Percentiles rank a stretch among this genome's conserved stretches.
Conservation (phyloP, 179 eudicot species). For the Beta corolliflora region DNA sequence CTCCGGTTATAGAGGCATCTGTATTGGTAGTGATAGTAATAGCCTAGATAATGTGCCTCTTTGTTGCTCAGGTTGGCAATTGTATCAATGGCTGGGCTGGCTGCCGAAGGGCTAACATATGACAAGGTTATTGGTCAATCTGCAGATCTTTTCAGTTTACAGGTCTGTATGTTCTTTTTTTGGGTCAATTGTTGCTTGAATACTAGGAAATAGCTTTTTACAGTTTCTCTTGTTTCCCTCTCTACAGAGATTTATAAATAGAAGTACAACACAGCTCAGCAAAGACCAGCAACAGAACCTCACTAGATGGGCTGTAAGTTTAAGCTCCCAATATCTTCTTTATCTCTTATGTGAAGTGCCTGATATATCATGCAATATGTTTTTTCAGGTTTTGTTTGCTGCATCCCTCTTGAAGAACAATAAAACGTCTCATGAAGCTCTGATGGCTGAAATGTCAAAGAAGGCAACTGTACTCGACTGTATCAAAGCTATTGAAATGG, state of each 20-base stretch:
- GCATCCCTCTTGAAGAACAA: slow-evolving; percentile 80
- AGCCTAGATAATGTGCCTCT: neutral
- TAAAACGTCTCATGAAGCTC: slow-evolving; percentile 69
- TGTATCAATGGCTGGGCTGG: slow-evolving; percentile 95
- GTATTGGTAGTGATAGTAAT: neutral
- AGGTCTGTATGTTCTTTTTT: slow-evolving; percentile 43
- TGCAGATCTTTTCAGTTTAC: slow-evolving; percentile 92
- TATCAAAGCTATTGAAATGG: slow-evolving; percentile 81
- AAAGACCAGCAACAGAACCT: slow-evolving; percentile 91
- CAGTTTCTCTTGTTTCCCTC: slow-evolving; percentile 1
- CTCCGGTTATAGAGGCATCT: neutral
- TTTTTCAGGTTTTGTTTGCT: slow-evolving; percentile 71
- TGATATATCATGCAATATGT: neutral
- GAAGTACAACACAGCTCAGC: slow-evolving; percentile 72
- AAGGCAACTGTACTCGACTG: slow-evolving; percentile 81
- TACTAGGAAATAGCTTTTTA: neutral
- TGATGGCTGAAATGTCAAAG: slow-evolving; percentile 74
- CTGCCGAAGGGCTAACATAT: slow-evolving; percentile 89
- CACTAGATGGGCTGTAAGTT: slow-evolving; percentile 98
- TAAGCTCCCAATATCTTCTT: neutral
- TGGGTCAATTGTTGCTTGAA: neutral
- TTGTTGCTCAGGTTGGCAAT: slow-evolving; percentile 70
- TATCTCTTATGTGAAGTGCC: neutral
- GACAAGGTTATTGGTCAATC: slow-evolving; percentile 97
- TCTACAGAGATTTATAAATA: slow-evolving; percentile 82